Evolutionary conservation across 768 basidiomycete genomes (phyloP), one percentile per base, ranked within the genome.

Genomic region (Gloeophyllum trabeum): DNA sequence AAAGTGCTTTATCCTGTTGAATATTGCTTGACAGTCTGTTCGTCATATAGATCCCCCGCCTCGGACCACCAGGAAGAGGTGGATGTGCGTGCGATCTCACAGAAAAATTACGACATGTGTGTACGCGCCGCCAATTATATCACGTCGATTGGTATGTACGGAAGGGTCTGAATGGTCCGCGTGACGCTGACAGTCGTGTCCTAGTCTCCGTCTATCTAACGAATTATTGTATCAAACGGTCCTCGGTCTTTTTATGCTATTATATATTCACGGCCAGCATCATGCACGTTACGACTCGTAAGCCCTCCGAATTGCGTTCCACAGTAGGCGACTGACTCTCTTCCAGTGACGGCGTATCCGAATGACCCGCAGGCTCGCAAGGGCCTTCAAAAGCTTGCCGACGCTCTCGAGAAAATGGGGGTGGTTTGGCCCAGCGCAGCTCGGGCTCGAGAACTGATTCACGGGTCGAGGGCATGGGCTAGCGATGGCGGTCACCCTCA

Each of bases 241-340:
- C 75, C 14, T 63, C 85, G 1, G 80, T 79, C 3, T 88, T 85
- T 54, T 60, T 85, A 22, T 79, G 73, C 51, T 89, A 86, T 53
- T 87, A 86, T 51, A 65, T 85, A 13, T 89, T 89, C 62, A 80
- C 80, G 2, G 83, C 84, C 13, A 75, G 75, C 43, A 75, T 88
- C 41, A 85, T 83, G 81, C 86, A 88, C 51, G 73, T 84, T 36
- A 76, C 76, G 2, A 78, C 66, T 30, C 58, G 85, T 89, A 52
- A 49, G 84, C 71, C 10, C 4, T 16, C 16, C n/a, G n/a, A 43
- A 35, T 40, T 1, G 16, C 21, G 16, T 3, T 4, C 39, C 39
- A 20, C 24, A 20, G 18, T 40, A 22, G 6, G 13, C 4, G 16
- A 26, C 19, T 32, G 28, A 3, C 19, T 43, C 44, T 45, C 23